Evolutionary conservation across 805 yeast genomes (phyloP), one percentile per base, ranked within the genome.

Genomic region (Peterozyma toletana): DNA sequence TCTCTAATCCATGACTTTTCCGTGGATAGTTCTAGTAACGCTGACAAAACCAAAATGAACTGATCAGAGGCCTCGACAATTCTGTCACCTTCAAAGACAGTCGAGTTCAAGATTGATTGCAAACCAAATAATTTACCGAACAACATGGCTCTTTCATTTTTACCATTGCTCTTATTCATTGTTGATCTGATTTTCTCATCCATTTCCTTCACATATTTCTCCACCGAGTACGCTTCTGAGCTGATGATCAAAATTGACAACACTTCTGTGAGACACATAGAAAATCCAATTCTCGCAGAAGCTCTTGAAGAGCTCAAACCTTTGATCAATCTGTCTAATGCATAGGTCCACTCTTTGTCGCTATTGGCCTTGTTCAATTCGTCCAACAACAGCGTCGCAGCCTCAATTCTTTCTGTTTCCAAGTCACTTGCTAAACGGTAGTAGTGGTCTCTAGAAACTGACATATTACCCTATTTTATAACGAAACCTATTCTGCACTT

Each of bases 41-140:
- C 58, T 4, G 67, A 62, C 27, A 77, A 59, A 38, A 82, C 73
- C 11, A 62, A 58, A 14, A 55, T 48, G 40, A 69, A 64, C 39
- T 71, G 68, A 2, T 54, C 59, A 1, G 54, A 34, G 2, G 46
- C 40, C 2, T 46, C 33, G 4, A 55, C 49, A 6, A 63, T 51
- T 13, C 49, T 48, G 10, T 49, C 44, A 13, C 55, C 50, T 44
- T 58, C 48, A 7, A 77, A 49, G 11, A 75, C 54, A 2, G 71
- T 66, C 11, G 83, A 73, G 40, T 82, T 83, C 30, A 84, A 68
- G 40, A 90, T 56, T 1, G 86, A 76, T 59, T 90, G 95, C 16
- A 87, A 66, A 0, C 96, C 96, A 60, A 91, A 90, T 38, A 90
- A 66, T 54, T 79, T 74, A 5, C 97, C 98, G 66, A 91, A 89